Percentiles rank a stretch among this genome's conserved stretches.
Evolutionary conservation across 306 rosid species (phyloP).

Genomic region (Gleditsia sinensis): DNA sequence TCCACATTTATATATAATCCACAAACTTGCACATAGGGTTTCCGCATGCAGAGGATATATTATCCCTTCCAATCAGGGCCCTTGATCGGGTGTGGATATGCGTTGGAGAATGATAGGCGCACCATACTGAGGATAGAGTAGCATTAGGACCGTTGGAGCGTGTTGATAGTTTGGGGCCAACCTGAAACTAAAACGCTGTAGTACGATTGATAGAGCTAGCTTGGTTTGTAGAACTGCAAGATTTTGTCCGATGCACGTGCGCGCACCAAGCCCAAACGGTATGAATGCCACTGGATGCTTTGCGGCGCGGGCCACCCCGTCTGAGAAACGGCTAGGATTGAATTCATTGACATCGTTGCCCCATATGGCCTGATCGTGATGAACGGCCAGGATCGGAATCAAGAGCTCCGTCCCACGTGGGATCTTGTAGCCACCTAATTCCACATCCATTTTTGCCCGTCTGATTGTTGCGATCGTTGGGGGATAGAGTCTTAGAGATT

Average conservation of each 20-base stretch:
- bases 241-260: slow-evolving; percentile 91
- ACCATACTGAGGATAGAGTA: slow-evolving; percentile 91
- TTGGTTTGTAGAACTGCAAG: slow-evolving; percentile 82
- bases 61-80: slow-evolving; percentile 36
- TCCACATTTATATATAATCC: not conserved
- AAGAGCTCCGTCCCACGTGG: slow-evolving; percentile 87
- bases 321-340: slow-evolving; percentile 80
- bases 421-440: slow-evolving; percentile 68
- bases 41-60: slow-evolving; percentile 4
- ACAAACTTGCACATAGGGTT: slow-evolving; percentile 20
- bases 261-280: slow-evolving; percentile 83
- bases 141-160: slow-evolving; percentile 95
- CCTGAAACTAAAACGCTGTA: slow-evolving; percentile 83
- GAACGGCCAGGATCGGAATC: slow-evolving; percentile 89
- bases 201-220: slow-evolving; percentile 68
- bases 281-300: slow-evolving; percentile 75
- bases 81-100: slow-evolving; percentile 32
- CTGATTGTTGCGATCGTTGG: slow-evolving; percentile 84
- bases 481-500: slow-evolving; percentile 79
- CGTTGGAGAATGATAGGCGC: slow-evolving; percentile 77
- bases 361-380: slow-evolving; percentile 81
- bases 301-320: slow-evolving; percentile 74
- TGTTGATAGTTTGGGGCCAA: slow-evolving; percentile 88
- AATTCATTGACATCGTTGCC: slow-evolving; percentile 82
- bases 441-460: slow-evolving; percentile 70